Percentiles rank a stretch among this genome's conserved stretches.
Evolutionary conservation across 2,329 filamentous ascomycete genomes (phyloP).

Genomic region (Penicillium sp.): DNA sequence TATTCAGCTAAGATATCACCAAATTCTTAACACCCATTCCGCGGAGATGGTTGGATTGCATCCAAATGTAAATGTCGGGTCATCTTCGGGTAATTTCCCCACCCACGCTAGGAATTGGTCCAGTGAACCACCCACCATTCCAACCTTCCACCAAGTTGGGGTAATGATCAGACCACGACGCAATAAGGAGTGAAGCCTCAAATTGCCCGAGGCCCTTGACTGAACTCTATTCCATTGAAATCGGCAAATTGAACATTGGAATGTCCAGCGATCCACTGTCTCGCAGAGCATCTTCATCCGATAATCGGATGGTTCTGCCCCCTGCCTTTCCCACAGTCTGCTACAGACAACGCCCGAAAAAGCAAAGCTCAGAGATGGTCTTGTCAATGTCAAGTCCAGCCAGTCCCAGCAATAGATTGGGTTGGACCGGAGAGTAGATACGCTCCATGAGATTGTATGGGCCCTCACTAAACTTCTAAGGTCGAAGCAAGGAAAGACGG

Average conservation of each 20-base stretch:
- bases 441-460: constrained; percentile 39
- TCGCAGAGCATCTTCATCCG: constrained; percentile 31
- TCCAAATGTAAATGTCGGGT: too few species aligned
- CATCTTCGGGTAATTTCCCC: too few species aligned
- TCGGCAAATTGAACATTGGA: constrained; percentile 40
- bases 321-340: constrained; percentile 29
- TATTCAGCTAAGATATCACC: too few species aligned
- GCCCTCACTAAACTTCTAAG: constrained; percentile 24
- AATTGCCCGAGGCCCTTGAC: constrained; percentile 45
- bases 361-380: constrained; percentile 41
- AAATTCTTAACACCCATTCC: too few species aligned
- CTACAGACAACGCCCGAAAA: constrained; percentile 41
- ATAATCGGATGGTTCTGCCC: constrained; percentile 1
- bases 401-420: constrained; percentile 31
- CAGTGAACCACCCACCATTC: background rate
- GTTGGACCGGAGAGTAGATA: constrained; percentile 30
- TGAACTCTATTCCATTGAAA: constrained; percentile 43
- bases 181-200: constrained; percentile 36
- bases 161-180: background rate
- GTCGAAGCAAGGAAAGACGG: constrained; percentile 27
- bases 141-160: background rate
- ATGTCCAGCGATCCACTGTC: constrained; percentile 35
- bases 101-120: too few species aligned
- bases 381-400: constrained; percentile 29
- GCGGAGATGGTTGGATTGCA: too few species aligned